Conservation (phyloP, 768 basidiomycete species). For the Infundibulicybe gibba region DNA sequence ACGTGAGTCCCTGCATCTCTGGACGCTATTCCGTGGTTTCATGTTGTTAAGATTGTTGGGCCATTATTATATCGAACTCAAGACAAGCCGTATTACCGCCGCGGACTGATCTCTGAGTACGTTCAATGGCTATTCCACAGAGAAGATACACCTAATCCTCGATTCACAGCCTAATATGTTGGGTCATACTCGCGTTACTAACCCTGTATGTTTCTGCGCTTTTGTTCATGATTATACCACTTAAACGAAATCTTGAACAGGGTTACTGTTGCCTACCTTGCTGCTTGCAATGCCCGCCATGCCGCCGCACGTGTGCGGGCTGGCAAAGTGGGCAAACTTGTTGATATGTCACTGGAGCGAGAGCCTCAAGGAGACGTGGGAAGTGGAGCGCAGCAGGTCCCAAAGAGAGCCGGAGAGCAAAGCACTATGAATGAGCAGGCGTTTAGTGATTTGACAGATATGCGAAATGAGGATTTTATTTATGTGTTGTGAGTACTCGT, state of each 20-base stretch:
- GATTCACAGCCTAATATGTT: conserved; percentile 29
- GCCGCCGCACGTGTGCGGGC: conserved; percentile 23
- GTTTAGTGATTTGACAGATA: conserved; percentile 36
- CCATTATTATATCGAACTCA: conserved; percentile 31
- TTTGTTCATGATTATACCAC: not conserved
- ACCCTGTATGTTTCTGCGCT: conserved; percentile 22
- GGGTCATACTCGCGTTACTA: conserved; percentile 29
- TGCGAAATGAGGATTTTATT: conserved; percentile 28
- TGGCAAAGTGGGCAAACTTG: conserved; percentile 28
- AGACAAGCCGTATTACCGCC: conserved; percentile 33
- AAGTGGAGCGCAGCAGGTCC: no score
- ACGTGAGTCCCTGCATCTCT: conserved; percentile 19
- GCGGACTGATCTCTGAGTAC: conserved; percentile 34
- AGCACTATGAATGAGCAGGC: conserved; percentile 23
- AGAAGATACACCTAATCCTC: not conserved
- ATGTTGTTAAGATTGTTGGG: conserved; percentile 24
- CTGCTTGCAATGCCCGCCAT: conserved; percentile 33
- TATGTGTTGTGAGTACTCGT: conserved; percentile 16
- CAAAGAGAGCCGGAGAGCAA: not conserved
- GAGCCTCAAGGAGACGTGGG: conserved; percentile 8
- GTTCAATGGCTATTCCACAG: not conserved
- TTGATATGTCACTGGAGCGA: conserved; percentile 36
- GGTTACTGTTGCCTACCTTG: conserved; percentile 31
- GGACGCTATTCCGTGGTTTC: not conserved
- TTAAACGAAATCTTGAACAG: conserved; percentile 8